Percentiles rank a stretch among this genome's conserved stretches.
These are phyloP conservation scores for Mycena rebaudengoi DNA, from an alignment of 768 basidiomycete genomes.

Conservation along the genomic window DNA sequence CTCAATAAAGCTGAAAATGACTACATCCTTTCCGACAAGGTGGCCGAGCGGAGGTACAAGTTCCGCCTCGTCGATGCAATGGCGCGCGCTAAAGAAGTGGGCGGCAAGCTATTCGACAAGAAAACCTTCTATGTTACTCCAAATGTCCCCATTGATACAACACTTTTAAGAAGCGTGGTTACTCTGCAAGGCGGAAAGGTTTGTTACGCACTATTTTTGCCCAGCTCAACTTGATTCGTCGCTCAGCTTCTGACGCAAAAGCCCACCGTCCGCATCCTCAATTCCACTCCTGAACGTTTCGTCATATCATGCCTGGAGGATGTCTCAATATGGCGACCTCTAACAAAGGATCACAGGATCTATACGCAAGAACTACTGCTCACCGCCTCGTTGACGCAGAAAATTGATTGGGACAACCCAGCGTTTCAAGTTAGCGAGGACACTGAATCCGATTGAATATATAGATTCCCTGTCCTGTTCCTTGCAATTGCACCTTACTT, in stretches of 20 bases:
- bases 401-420: conserved; percentile 68
- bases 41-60: conserved; percentile 69
- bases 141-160: conserved; percentile 64
- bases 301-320: conserved; percentile 77
- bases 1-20: conserved; percentile 63
- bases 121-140: conserved; percentile 81
- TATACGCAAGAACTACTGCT: conserved; percentile 77
- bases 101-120: conserved; percentile 66
- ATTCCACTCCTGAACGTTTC: conserved; percentile 58
- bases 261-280: conserved; percentile 65
- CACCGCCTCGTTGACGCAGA: conserved; percentile 68
- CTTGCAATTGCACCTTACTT: not conserved
- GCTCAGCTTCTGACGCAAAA: conserved; percentile 52
- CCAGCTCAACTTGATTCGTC: not conserved
- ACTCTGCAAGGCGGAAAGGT: conserved; percentile 78
- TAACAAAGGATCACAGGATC: conserved; percentile 62
- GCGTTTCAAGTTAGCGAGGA: conserved; percentile 47
- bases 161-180: conserved; percentile 75
- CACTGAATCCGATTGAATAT: not conserved
- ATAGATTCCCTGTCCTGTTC: conserved; percentile 2
- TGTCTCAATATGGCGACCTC: conserved; percentile 68
- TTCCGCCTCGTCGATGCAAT: conserved; percentile 73
- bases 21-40: conserved; percentile 67
- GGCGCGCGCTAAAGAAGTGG: conserved; percentile 58
- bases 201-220: conserved; percentile 22